Evolutionary conservation across 2,329 filamentous ascomycete species (phyloP).

Genomic region (Diaporthe nobilis): DNA sequence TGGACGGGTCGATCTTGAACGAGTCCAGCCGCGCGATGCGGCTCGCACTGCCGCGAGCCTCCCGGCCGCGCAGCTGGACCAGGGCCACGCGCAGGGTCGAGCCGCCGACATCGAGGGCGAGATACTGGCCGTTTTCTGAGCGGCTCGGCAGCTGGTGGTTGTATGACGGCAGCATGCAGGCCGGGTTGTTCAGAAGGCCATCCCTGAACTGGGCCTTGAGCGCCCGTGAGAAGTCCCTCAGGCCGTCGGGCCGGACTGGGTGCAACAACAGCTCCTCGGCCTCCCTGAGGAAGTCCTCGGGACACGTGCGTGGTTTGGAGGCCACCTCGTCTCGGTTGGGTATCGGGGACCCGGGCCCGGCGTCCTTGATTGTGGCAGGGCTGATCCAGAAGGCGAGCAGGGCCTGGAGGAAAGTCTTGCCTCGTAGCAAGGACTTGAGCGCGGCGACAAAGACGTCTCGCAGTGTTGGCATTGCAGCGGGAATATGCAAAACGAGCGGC

Average conservation of each 20-base stretch:
- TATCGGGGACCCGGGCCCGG: conserved; percentile 16
- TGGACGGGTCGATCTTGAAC: conserved; percentile 68
- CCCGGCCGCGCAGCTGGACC: conserved; percentile 69
- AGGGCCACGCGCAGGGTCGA: conserved; percentile 77
- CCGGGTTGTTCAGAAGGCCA: conserved; percentile 64
- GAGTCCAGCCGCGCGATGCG: conserved; percentile 68
- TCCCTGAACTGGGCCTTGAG: conserved; percentile 70
- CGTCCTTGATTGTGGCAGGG: conserved; percentile 54
- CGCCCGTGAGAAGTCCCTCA: conserved; percentile 61
- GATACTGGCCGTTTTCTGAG: conserved; percentile 69
- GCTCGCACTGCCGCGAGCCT: conserved; percentile 56
- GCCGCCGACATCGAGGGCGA: conserved; percentile 78
- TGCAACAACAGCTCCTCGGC: conserved; percentile 67
- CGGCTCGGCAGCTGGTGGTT: conserved; percentile 75
- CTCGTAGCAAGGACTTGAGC: conserved; percentile 70
- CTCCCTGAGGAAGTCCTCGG: conserved; percentile 69
- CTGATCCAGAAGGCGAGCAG: conserved; percentile 68
- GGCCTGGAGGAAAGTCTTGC: conserved; percentile 71
- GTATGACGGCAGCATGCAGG: conserved; percentile 77
- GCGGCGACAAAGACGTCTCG: conserved; percentile 68
- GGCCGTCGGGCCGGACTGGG: conserved; percentile 61
- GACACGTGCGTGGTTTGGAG: conserved; percentile 47
- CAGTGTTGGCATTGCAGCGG: conserved; percentile 69
- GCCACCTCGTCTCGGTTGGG: conserved; percentile 42
- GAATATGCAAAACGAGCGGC: conserved; percentile 58